Conservation (phyloP, 192 early-diverging fungal genomes). For the Rhizoclosmatium sp. region DNA sequence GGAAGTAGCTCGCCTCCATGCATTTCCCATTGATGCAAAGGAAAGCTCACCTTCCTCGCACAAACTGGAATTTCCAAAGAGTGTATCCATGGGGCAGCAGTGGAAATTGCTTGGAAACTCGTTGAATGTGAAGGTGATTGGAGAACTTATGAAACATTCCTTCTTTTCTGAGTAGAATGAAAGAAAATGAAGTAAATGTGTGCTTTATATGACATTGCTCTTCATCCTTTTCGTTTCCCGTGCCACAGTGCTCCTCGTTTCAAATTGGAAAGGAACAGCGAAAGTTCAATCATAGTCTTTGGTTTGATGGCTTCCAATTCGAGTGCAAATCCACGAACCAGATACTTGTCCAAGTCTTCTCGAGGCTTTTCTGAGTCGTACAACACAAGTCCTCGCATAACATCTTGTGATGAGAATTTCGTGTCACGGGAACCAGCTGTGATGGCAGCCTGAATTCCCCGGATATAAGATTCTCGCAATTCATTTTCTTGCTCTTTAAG, state of each 20-base stretch:
- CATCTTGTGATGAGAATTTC: constrained; percentile 40
- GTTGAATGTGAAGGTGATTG: constrained; percentile 85
- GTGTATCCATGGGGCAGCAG: constrained; percentile 72
- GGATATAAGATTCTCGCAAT: constrained; percentile 40
- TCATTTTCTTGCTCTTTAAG: constrained; percentile 56
- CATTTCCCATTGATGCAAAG: constrained; percentile 65
- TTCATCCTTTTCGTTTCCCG: constrained; percentile 1
- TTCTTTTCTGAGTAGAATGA: constrained; percentile 25
- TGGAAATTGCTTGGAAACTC: constrained; percentile 92
- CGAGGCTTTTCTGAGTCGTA: constrained; percentile 42
- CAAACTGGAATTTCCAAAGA: constrained; percentile 73
- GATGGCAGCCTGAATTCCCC: constrained; percentile 28
- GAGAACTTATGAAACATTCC: constrained; percentile 68
- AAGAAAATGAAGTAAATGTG: too few relatives aligned
- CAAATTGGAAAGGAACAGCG: constrained; percentile 40
- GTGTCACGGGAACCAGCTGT: constrained; percentile 12
- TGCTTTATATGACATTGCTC: background rate
- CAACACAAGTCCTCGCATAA: constrained; percentile 35
- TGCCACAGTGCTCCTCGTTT: constrained; percentile 6
- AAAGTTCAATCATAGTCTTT: constrained; percentile 36
- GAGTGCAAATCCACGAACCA: constrained; percentile 45
- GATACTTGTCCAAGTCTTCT: constrained; percentile 37
- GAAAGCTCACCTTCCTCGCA: background rate
- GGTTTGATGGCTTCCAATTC: constrained; percentile 37
- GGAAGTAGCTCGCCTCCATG: constrained; percentile 82